Conservation (phyloP, 2,329 filamentous ascomycete genomes). For the Sporothrix brasiliensis region DNA sequence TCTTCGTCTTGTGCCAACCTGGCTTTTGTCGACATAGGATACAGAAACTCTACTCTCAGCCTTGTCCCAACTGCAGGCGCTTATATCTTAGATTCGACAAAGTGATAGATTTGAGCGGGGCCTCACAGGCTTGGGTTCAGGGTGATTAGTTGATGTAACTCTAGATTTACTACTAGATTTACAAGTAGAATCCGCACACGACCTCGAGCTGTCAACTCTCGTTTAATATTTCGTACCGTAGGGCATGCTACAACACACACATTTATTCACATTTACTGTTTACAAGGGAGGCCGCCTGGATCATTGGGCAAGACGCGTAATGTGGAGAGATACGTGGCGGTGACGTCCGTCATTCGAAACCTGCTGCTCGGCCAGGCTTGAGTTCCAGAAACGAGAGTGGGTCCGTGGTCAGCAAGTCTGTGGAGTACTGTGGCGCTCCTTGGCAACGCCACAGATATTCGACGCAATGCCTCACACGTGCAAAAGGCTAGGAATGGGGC, state of each 20-base stretch:
- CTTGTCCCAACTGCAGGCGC: background rate
- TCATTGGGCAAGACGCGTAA: constrained; percentile 1
- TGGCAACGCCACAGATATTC: background rate
- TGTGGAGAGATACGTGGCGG: background rate
- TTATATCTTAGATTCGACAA: background rate
- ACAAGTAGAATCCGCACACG: too few species aligned
- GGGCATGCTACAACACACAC: too few species aligned
- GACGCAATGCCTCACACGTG: background rate
- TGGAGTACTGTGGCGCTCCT: constrained; percentile 1
- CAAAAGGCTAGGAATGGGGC: constrained; percentile 13
- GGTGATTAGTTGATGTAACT: too few species aligned
- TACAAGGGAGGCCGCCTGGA: constrained; percentile 6
- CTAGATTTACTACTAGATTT: too few species aligned
- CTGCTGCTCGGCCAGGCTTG: background rate
- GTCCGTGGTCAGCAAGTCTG: background rate
- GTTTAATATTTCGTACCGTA: too few species aligned
- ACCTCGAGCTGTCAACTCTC: too few species aligned
- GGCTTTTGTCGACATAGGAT: too few species aligned
- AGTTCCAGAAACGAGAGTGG: too few species aligned
- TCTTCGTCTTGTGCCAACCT: too few species aligned
- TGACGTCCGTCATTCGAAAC: background rate
- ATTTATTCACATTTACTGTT: too few species aligned
- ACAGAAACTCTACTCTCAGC: background rate
- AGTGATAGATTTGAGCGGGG: background rate
- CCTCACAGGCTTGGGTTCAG: background rate